Percentiles rank a stretch among this genome's conserved stretches.
Conservation (phyloP, 352 stramenopile species). For the Globisporangium sylvaticum region DNA sequence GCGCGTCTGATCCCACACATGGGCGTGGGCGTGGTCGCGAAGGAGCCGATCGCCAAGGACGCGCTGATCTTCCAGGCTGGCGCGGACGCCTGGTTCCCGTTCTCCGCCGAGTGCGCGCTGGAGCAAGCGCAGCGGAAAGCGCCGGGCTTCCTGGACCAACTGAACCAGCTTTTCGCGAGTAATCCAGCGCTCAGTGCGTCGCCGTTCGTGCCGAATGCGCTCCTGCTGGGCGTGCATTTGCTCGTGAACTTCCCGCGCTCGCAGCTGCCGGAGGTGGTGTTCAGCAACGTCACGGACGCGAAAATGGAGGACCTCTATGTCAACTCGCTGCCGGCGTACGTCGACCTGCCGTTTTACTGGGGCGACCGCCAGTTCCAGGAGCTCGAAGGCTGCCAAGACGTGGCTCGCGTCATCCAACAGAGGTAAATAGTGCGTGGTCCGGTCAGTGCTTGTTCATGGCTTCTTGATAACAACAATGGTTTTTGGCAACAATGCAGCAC, state of each 20-base stretch:
- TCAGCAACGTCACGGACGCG: conserved; percentile 11
- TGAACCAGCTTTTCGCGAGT: conserved; percentile 43
- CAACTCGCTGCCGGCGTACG: conserved; percentile 41
- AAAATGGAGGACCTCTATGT: conserved; percentile 56
- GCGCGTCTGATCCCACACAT: conserved; percentile 43
- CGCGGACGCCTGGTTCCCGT: conserved; percentile 56
- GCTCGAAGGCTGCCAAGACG: conserved; percentile 56
- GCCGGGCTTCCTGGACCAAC: conserved; percentile 54
- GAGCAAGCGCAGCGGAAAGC: conserved; percentile 57
- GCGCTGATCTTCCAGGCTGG: conserved; percentile 59
- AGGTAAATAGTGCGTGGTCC: conserved; percentile 23
- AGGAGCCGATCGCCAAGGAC: conserved; percentile 49
- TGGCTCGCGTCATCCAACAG: conserved; percentile 55
- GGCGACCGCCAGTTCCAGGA: conserved; percentile 54
- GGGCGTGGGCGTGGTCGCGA: conserved; percentile 62
- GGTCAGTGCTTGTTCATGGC: conserved; percentile 4
- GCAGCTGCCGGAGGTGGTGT: conserved; percentile 20
- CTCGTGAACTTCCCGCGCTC: conserved; percentile 48
- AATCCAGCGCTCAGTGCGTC: conserved; percentile 26
- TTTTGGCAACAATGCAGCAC: conserved; percentile 23
- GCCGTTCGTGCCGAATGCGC: conserved; percentile 56
- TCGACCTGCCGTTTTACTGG: conserved; percentile 74
- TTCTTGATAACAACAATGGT: conserved; percentile 5
- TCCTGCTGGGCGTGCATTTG: conserved; percentile 68
- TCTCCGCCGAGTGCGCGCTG: conserved; percentile 69